Percentiles rank a stretch among this genome's conserved stretches.
These are phyloP conservation scores for Monosporascus sp. DNA, from an alignment of 2,329 filamentous ascomycete species.

Conservation along the genomic window DNA sequence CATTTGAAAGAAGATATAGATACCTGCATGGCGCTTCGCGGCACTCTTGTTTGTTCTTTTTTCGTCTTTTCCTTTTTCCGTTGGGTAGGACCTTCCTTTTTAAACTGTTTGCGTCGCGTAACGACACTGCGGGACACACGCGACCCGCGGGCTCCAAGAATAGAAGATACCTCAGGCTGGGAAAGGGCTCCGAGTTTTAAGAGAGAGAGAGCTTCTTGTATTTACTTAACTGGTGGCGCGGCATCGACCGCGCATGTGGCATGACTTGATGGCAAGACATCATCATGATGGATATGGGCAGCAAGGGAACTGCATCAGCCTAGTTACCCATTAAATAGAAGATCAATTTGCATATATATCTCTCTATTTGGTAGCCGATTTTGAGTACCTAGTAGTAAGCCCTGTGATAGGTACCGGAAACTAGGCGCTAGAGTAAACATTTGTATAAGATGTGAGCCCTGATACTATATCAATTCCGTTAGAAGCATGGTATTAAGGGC, in stretches of 20 bases:
- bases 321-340: too few species aligned
- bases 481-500: too few species aligned
- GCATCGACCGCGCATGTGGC: not conserved
- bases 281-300: not conserved
- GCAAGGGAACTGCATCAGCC: not conserved
- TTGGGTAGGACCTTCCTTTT: slow-evolving; percentile 6
- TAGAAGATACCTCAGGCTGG: not conserved
- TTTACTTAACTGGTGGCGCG: not conserved
- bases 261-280: not conserved
- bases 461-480: too few species aligned
- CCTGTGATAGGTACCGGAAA: too few species aligned
- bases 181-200: not conserved
- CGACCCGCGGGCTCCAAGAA: not conserved
- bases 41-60: slow-evolving; percentile 8
- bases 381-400: too few species aligned
- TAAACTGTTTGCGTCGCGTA: not conserved
- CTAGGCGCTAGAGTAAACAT: too few species aligned
- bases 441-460: too few species aligned
- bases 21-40: slow-evolving; percentile 8
- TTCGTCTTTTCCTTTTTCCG: slow-evolving; percentile 3
- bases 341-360: too few species aligned
- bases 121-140: slow-evolving; percentile 1
- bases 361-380: too few species aligned
- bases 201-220: not conserved
- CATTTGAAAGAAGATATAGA: slow-evolving; percentile 17